Base-by-base conservation (phyloP, 106 monocot species). In the Platanthera zijinensis region DNA sequence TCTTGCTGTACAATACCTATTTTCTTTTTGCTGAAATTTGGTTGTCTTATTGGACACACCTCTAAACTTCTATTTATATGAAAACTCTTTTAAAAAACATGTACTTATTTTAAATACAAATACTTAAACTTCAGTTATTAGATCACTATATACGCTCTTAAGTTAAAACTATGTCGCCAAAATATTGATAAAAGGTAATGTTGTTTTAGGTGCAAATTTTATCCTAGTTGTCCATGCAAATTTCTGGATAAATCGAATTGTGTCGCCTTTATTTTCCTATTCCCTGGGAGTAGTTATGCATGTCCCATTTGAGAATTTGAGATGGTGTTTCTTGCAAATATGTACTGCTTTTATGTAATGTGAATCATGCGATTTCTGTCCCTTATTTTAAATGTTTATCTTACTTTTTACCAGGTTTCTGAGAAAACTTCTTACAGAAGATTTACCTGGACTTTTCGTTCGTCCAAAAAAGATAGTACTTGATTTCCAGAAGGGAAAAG, bases 401-500 rank as follows among this genome's bases (percentile, higher is more conserved):
- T n/a, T 28, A 52, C 32, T 25, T 66, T 66, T 68, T 46, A 28
- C 61, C 77, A 91, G 91, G 86, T 91, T 88, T 66, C 76, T 91
- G 62, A 91, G 75, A 18, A 88, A 91, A 73, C 88, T 91, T 74
- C 82, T 91, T 52, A 91, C 91, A 14, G 88, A 86, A 84, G 91
- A 91, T 84, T 66, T 91, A 51, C 91, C 91, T 50, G 84, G 82
- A 50, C 91, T 91, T 32, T 91, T 91, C 84, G 91, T 91, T 69
- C 87, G 91, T 47, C 91, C 91, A 52, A 91, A 80, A 64, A 91
- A 91, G 76, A 91, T 86, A 62, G 91, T 91, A 32, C 88, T 91
- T 61, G 91, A 91, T 84, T 91, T 91, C 70, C 91, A 86, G 52
- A 84, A 88, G 56, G 91, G 91, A 18, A 78, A 80, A 77, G 85